Evolutionary conservation across 23 red algal species (phyloP), one percentile per base, ranked within the genome.

Genomic region (Cyanidioschyzon merolae): DNA sequence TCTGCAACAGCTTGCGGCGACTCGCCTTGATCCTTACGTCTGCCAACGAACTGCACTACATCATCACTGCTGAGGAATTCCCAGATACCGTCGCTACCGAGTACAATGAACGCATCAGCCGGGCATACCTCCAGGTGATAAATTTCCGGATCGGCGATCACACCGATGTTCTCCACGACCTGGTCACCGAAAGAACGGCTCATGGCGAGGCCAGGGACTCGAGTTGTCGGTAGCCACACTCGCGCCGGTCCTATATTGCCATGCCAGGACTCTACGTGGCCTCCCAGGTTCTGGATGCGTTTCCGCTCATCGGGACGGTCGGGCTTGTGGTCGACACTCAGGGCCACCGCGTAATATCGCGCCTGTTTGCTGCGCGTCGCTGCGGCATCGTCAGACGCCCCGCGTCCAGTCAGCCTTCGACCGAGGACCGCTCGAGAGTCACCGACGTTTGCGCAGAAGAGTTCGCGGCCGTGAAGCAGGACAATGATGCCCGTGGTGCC

Each of bases 201-300:
- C 94, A 98, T 98, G 39, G 94, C 94, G 36, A 98, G 68, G 26
- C 94, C 94, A 1, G 94, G 94, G 24, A 91, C 18, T 88, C 94
- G 90, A 27, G 90, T 88, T 27, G 83, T 68, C 1, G 94, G 85
- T 41, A 98, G 50, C 94, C 94, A 98, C 2, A 98, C 94, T 0
- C 94, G 76, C 75, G 88, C 77, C 57, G 94, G 94, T 25, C 86
- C 94, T 25, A 89, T 75, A 58, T 86, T 84, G 58, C 87, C 79
- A 35, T 90, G 77, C 94, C 94, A 98, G 38, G 86, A 76, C 18
- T 84, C 90, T 21, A 98, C 80, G 27, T 88, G 85, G 1, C 88
- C 94, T n/a, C 94, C 94, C 3, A 76, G 74, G n/a, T 39, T 68
- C 25, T 79, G 50, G 26, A 98, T 83, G 30, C 94, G 37, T 50